Percentiles rank a stretch among this genome's conserved stretches.
Evolutionary conservation across 1,139 yeast genomes (phyloP).

Genomic region (Protomyces lactucae-debilis): DNA sequence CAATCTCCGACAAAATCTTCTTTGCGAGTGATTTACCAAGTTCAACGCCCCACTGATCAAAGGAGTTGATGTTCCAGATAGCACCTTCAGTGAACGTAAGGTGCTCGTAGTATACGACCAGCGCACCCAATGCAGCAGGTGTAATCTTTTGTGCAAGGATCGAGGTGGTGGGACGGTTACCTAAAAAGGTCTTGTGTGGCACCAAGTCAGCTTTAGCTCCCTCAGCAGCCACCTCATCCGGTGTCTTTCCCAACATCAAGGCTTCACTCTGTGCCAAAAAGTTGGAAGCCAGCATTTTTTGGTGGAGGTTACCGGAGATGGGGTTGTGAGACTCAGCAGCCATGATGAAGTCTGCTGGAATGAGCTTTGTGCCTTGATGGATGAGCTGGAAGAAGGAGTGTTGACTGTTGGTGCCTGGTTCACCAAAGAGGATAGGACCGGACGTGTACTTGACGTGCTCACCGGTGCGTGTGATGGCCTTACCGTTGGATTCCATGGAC

Average conservation of each 20-base stretch:
- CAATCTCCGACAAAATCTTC: slow-evolving; percentile 85
- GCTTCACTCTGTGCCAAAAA: slow-evolving; percentile 99
- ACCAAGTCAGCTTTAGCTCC: slow-evolving; percentile 73
- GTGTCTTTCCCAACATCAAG: slow-evolving; percentile 90
- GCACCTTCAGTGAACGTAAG: slow-evolving; percentile 98
- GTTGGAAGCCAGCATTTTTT: slow-evolving; percentile 95
- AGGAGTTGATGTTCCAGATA: slow-evolving; percentile 97
- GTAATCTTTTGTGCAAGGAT: slow-evolving; percentile 92
- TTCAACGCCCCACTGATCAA: slow-evolving; percentile 99
- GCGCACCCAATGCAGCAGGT: slow-evolving; percentile 90
- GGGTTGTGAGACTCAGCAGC: slow-evolving; percentile 99
- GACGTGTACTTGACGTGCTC: slow-evolving; percentile 90
- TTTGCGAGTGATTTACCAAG: slow-evolving; percentile 96
- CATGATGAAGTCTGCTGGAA: slow-evolving; percentile 91
- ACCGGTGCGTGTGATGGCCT: slow-evolving; percentile 88
- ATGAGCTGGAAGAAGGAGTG: slow-evolving; percentile 99
- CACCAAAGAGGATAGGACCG: slow-evolving; percentile 93
- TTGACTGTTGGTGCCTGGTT: slow-evolving; percentile 98
- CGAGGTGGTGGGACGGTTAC: slow-evolving; percentile 98
- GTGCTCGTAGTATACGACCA: slow-evolving; percentile 96
- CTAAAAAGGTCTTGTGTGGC: slow-evolving; percentile 93
- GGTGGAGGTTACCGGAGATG: slow-evolving; percentile 87
- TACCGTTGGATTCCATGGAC: slow-evolving; percentile 98
- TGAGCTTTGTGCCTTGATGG: slow-evolving; percentile 96
- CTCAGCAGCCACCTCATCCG: slow-evolving; percentile 76